Conservation (phyloP, 2,329 filamentous ascomycete genomes). For the Graphilbum fragrans region DNA sequence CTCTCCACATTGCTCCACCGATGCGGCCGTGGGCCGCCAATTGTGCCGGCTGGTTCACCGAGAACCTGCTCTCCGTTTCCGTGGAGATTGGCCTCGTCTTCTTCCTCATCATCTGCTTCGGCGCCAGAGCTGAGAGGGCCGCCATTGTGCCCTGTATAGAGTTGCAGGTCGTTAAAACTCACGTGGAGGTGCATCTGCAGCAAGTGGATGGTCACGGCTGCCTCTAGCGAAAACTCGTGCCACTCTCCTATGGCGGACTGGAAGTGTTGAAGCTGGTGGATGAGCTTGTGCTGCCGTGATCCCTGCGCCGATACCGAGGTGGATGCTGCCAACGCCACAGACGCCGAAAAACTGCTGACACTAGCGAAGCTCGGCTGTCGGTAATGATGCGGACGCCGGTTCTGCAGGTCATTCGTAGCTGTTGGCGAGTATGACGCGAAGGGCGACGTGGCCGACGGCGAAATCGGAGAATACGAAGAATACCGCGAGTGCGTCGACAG, state of each 20-base stretch:
- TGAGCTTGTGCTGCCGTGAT: conserved; percentile 50
- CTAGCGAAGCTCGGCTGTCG: not conserved
- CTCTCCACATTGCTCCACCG: not conserved
- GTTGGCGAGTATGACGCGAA: not conserved
- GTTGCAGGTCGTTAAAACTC: conserved; percentile 50
- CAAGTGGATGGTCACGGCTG: conserved; percentile 35
- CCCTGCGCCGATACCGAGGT: conserved; percentile 25
- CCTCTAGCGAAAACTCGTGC: conserved; percentile 29
- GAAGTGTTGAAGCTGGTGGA: conserved; percentile 39
- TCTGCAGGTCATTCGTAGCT: conserved; percentile 14
- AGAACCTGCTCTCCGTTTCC: too few relatives aligned
- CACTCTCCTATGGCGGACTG: conserved; percentile 28
- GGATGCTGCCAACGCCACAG: not conserved
- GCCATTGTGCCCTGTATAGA: conserved; percentile 50
- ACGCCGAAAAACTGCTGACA: not conserved
- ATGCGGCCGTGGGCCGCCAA: not conserved
- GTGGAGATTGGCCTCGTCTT: too few relatives aligned
- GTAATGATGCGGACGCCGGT: not conserved
- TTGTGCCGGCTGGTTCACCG: conserved; percentile 25
- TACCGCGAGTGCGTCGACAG: not conserved
- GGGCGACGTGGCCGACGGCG: not conserved
- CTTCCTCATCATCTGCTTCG: not conserved
- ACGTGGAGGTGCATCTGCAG: conserved; percentile 53
- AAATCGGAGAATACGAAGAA: not conserved
- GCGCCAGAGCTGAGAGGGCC: not conserved